Conservation (phyloP, 495 filamentous ascomycete genomes). For the Hyaloscypha bicolor region DNA sequence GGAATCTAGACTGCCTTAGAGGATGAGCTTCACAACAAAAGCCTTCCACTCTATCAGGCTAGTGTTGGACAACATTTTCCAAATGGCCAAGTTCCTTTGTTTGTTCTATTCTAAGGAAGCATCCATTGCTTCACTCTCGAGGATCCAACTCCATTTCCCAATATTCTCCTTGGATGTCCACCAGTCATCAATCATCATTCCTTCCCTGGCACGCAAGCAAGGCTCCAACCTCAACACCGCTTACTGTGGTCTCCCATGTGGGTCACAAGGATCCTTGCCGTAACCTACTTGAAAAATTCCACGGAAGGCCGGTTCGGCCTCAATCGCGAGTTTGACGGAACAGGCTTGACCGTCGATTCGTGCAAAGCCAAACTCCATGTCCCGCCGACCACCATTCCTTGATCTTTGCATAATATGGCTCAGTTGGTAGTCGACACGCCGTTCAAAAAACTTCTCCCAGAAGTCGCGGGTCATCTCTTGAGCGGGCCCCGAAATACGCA, state of each 20-base stretch:
- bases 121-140: too few relatives aligned
- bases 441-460: not conserved
- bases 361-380: not conserved
- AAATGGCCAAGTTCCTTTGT: too few relatives aligned
- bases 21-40: too few relatives aligned
- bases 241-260: not conserved
- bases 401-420: not conserved
- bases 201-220: too few relatives aligned
- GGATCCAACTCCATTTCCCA: too few relatives aligned
- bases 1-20: too few relatives aligned
- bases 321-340: not conserved
- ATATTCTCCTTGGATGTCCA: too few relatives aligned
- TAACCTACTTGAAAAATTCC: not conserved
- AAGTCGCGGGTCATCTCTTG: not conserved
- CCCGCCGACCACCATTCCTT: not conserved
- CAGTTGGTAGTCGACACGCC: not conserved
- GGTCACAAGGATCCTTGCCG: not conserved
- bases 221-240: too few relatives aligned
- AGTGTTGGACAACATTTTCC: too few relatives aligned
- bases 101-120: too few relatives aligned
- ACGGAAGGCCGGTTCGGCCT: not conserved
- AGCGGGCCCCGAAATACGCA: not conserved
- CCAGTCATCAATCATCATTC: too few relatives aligned
- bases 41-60: too few relatives aligned
- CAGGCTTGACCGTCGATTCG: not conserved